Base-by-base conservation (phyloP, 768 basidiomycete species). In the Pholiota conissans region DNA sequence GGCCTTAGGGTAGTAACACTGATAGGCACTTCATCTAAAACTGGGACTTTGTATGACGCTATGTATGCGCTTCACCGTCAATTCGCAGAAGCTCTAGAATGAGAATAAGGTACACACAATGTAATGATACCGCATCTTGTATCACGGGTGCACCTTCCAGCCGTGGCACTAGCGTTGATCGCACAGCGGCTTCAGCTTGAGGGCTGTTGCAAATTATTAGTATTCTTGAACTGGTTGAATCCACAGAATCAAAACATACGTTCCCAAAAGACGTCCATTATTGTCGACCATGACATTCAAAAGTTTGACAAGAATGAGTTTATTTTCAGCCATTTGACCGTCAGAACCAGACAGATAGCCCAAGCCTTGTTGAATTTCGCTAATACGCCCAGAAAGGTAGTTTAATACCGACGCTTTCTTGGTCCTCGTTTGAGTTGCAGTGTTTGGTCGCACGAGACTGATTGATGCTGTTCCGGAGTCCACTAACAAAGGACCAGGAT, bases 401-500 rank as follows among this genome's bases (percentile, higher is more conserved):
- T 85, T 84, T 39, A 86, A 61, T 1, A 96, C 84, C n/a, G 74
- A 79, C 8, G 85, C 75, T 66, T 95, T 95, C 78, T 95, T 98
- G 26, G 84, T 84, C 77, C 97, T 98, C 11, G 74, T 74, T 64
- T 90, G 84, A 10, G 81, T 69, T 8, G 82, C 75, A 27, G 82
- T 79, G 1, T 89, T 85, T 2, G 88, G 78, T 42, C 90, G 86
- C 26, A 93, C 90, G 18, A 94, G 77, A 59, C 86, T 82, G 2
- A 85, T 77, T 5, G 83, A 79, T 2, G 83, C 79, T 3, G 83
- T 73, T 8, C 87, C 86, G 34, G 87, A 82, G 68, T 96, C 95
- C 28, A 84, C 81, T 61, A 93, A 84, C 60, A 98, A 71, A 3
- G 96, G 96, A 1, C 96, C 96, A 39, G 96, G 96, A 72, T 87